A percentile compares a stretch with the other conserved stretches of the same genome.
These are phyloP conservation scores for Talaromyces stipitatus DNA, from an alignment of 495 filamentous ascomycete genomes.

Conservation along the genomic window DNA sequence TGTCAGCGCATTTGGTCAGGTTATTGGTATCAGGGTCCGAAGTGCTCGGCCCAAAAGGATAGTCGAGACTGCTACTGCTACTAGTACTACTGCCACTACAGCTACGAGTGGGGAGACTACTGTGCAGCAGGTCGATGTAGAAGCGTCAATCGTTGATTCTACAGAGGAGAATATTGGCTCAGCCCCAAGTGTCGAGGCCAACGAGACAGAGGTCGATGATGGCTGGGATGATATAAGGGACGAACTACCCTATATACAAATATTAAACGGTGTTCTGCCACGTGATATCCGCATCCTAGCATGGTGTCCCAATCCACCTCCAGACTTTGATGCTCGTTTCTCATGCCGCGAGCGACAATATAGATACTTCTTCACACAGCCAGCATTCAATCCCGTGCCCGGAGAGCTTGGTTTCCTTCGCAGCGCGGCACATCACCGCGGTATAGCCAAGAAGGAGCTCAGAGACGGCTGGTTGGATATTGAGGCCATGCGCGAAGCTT, in stretches of 20 bases:
- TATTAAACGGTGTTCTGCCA: slow-evolving; percentile 82
- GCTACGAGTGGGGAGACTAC: not conserved
- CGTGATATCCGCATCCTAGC: slow-evolving; percentile 83
- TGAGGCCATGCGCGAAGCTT: slow-evolving; percentile 74
- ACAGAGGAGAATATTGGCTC: slow-evolving; percentile 13
- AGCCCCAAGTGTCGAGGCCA: not conserved
- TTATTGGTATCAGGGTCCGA: slow-evolving; percentile 73
- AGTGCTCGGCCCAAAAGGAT: slow-evolving; percentile 55
- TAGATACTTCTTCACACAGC: slow-evolving; percentile 95
- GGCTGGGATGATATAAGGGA: slow-evolving; percentile 68
- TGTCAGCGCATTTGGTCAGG: slow-evolving; percentile 95
- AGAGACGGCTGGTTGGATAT: slow-evolving; percentile 68
- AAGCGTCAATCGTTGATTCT: not conserved
- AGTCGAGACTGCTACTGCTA: not conserved
- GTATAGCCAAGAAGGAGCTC: slow-evolving; percentile 18
- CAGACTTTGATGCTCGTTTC: slow-evolving; percentile 84
- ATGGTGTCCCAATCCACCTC: slow-evolving; percentile 79
- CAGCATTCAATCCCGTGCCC: slow-evolving; percentile 61
- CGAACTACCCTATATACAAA: slow-evolving; percentile 71
- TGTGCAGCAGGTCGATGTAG: not conserved
- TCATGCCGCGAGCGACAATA: slow-evolving; percentile 84
- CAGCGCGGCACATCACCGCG: slow-evolving; percentile 8
- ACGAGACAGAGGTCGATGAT: slow-evolving; percentile 12
- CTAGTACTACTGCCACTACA: not conserved
- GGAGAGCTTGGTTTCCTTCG: slow-evolving; percentile 26